Evolutionary conservation across 202 grass and related monocot genomes (phyloP).

Genomic region (Eragrostis tef): DNA sequence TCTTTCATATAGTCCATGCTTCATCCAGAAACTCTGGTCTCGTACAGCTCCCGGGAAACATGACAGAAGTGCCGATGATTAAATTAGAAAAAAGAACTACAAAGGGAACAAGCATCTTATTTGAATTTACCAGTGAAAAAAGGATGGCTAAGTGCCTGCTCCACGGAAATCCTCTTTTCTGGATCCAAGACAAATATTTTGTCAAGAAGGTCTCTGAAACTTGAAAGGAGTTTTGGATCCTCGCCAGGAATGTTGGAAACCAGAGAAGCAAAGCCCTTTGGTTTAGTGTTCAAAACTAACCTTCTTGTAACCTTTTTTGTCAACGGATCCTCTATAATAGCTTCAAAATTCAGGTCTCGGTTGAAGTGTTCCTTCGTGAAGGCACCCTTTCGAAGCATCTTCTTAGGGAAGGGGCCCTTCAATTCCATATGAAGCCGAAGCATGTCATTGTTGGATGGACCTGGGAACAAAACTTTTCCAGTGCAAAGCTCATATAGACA

Average conservation of each 20-base stretch:
- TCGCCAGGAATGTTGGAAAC: conserved; percentile 54
- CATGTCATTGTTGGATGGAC: conserved; percentile 74
- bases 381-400: conserved; percentile 69
- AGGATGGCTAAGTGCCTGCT: conserved; percentile 69
- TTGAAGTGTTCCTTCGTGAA: conserved; percentile 64
- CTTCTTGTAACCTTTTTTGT: conserved; percentile 58
- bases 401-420: conserved; percentile 65
- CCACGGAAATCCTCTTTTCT: conserved; percentile 67
- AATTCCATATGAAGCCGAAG: conserved; percentile 72
- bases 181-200: conserved; percentile 77
- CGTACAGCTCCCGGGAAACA: conserved; percentile 59
- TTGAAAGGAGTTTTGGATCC: conserved; percentile 53
- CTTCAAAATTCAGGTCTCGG: conserved; percentile 63
- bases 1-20: conserved; percentile 58
- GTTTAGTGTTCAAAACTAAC: conserved; percentile 63
- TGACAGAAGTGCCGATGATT: conserved; percentile 66
- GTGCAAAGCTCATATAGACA: conserved; percentile 74
- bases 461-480: conserved; percentile 62
- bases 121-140: conserved; percentile 77
- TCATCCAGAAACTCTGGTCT: conserved; percentile 44
- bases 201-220: conserved; percentile 75
- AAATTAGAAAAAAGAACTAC: conserved; percentile 49
- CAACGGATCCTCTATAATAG: conserved; percentile 54
- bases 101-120: conserved; percentile 49
- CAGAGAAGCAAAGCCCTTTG: conserved; percentile 54